Conservation (phyloP, 805 yeast genomes). For the Cyberlindnera suaveolens region DNA sequence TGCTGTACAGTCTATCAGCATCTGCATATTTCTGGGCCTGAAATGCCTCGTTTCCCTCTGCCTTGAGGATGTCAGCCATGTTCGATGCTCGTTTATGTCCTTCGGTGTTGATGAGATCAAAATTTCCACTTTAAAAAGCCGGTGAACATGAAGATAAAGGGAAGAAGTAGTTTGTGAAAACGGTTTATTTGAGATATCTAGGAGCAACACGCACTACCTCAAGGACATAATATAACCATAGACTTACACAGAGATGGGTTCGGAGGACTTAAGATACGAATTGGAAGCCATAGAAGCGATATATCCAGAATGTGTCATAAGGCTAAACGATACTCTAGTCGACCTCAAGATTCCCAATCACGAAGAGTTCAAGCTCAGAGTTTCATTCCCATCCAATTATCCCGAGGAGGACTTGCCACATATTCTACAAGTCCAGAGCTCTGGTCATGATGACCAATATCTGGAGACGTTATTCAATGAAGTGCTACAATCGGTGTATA, state of each 20-base stretch:
- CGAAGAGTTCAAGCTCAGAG: conserved; percentile 50
- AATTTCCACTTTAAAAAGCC: background rate
- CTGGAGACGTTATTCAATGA: conserved; percentile 42
- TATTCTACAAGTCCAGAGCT: conserved; percentile 47
- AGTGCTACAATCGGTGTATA: conserved; percentile 47
- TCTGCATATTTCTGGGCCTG: conserved; percentile 34
- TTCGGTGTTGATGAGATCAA: background rate
- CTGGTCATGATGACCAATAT: conserved; percentile 36
- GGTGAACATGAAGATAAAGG: too few relatives aligned
- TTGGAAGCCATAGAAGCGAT: conserved; percentile 81
- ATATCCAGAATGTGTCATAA: conserved; percentile 56
- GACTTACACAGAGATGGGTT: conserved; percentile 1
- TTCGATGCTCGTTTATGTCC: background rate
- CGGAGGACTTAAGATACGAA: conserved; percentile 62
- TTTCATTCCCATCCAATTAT: conserved; percentile 66
- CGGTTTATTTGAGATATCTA: too few relatives aligned
- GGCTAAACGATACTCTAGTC: conserved; percentile 30
- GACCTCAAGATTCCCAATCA: conserved; percentile 57
- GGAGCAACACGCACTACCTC: too few relatives aligned
- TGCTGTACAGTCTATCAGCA: conserved; percentile 50
- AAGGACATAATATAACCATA: too few relatives aligned
- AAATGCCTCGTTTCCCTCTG: conserved; percentile 50
- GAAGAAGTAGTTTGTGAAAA: too few relatives aligned
- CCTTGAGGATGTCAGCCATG: conserved; percentile 26
- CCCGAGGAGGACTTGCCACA: conserved; percentile 59